Evolutionary conservation across 2,329 filamentous ascomycete species (phyloP).

Genomic region (Rutstroemia sp.): DNA sequence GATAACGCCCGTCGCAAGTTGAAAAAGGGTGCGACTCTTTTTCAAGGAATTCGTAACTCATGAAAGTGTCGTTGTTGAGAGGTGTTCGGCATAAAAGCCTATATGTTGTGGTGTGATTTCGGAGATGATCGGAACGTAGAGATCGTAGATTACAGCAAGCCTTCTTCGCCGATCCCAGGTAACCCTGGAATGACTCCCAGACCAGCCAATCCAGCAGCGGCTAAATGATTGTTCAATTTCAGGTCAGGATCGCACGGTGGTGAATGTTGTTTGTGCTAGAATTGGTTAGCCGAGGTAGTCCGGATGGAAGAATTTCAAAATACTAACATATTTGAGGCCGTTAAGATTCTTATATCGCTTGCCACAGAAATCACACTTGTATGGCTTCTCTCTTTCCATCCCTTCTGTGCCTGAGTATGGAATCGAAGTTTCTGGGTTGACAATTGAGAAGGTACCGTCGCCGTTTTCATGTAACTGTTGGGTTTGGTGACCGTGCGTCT

Average conservation of each 20-base stretch:
- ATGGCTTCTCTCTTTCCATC: slow-evolving; percentile 99
- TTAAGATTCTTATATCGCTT: slow-evolving; percentile 99
- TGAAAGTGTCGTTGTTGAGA: slow-evolving; percentile 1
- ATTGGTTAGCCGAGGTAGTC: slow-evolving; percentile 28
- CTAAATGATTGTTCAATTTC: slow-evolving; percentile 36
- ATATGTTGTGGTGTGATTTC: neutral
- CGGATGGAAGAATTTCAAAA: neutral
- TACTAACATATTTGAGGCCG: slow-evolving; percentile 82
- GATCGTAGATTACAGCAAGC: slow-evolving; percentile 30
- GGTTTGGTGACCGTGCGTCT: slow-evolving; percentile 87
- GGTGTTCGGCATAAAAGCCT: slow-evolving; percentile 6
- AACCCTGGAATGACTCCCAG: slow-evolving; percentile 35
- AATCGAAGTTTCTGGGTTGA: slow-evolving; percentile 88
- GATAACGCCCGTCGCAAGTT: slow-evolving; percentile 1
- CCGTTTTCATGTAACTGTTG: slow-evolving; percentile 95
- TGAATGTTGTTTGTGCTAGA: slow-evolving; percentile 69
- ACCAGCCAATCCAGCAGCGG: slow-evolving; percentile 25
- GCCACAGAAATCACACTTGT: slow-evolving; percentile 92
- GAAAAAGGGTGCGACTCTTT: neutral
- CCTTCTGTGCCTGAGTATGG: slow-evolving; percentile 93
- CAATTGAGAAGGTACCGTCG: slow-evolving; percentile 95
- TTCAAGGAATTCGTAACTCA: slow-evolving; percentile 2
- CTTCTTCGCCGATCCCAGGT: slow-evolving; percentile 47
- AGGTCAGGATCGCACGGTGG: slow-evolving; percentile 85
- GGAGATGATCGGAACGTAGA: slow-evolving; percentile 1